These are phyloP conservation scores for Fusarium proliferatum DNA, from an alignment of 2,329 filamentous ascomycete species.

Conservation along the genomic window DNA sequence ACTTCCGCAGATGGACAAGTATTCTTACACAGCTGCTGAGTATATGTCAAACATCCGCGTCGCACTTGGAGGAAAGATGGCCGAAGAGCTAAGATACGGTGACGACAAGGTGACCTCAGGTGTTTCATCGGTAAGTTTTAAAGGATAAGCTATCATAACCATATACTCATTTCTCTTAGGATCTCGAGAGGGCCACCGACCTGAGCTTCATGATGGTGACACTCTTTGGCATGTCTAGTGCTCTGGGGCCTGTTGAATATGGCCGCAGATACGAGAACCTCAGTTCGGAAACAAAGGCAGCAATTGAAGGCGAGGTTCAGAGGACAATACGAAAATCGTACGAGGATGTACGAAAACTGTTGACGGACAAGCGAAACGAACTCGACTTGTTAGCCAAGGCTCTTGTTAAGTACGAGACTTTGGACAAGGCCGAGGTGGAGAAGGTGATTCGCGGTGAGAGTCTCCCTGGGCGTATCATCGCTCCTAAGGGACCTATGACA, in stretches of 20 bases:
- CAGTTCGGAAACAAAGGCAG: slow-evolving; percentile 85
- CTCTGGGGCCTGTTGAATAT: slow-evolving; percentile 91
- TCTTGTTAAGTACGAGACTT: slow-evolving; percentile 92
- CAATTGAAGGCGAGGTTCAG: slow-evolving; percentile 90
- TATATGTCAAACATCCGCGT: slow-evolving; percentile 84
- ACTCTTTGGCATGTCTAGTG: slow-evolving; percentile 86
- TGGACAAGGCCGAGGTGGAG: slow-evolving; percentile 89
- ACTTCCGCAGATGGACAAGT: slow-evolving; percentile 91
- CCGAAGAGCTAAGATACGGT: slow-evolving; percentile 91
- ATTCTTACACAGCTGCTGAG: slow-evolving; percentile 87
- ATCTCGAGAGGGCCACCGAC: slow-evolving; percentile 84
- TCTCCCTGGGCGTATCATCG: slow-evolving; percentile 69
- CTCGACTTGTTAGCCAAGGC: slow-evolving; percentile 89
- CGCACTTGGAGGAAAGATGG: slow-evolving; percentile 86
- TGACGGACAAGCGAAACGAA: slow-evolving; percentile 82
- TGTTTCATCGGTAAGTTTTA: slow-evolving; percentile 74
- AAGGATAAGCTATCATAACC: background rate
- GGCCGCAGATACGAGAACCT: slow-evolving; percentile 81
- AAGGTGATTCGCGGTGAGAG: slow-evolving; percentile 90
- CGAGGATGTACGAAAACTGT: slow-evolving; percentile 75
- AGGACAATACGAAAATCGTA: slow-evolving; percentile 85
- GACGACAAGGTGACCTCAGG: slow-evolving; percentile 92
- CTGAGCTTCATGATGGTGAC: slow-evolving; percentile 91
- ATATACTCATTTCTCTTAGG: slow-evolving; percentile 61
- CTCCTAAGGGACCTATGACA: slow-evolving; percentile 65